Percentiles rank a stretch among this genome's conserved stretches.
These are phyloP conservation scores for Russula sp. DNA, from an alignment of 768 basidiomycete species.

Conservation along the genomic window DNA sequence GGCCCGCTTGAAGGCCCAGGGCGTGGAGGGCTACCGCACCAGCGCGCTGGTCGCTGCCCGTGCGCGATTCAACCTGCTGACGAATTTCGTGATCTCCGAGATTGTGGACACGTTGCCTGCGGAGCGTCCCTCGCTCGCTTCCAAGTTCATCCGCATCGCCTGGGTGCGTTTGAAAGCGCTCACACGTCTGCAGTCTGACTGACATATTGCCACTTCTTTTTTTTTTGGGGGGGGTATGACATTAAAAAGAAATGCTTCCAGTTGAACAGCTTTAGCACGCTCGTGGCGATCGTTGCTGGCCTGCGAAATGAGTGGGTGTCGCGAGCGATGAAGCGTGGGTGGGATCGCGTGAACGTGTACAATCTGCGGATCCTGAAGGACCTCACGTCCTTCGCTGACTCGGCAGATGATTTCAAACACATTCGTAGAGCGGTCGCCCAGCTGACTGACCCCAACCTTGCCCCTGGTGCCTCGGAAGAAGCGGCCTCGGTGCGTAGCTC, in stretches of 20 bases:
- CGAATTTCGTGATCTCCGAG: constrained; percentile 75
- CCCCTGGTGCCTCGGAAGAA: constrained; percentile 46
- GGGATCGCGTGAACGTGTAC: constrained; percentile 59
- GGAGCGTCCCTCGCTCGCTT: constrained; percentile 57
- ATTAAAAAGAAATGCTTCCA: constrained; percentile 73
- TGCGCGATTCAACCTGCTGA: constrained; percentile 78
- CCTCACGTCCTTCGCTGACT: constrained; percentile 57
- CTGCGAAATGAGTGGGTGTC: constrained; percentile 63
- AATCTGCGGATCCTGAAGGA: constrained; percentile 70
- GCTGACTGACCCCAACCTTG: constrained; percentile 58
- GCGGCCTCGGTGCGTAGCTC: constrained; percentile 33
- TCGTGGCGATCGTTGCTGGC: constrained; percentile 75
- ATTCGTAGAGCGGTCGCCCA: constrained; percentile 59
- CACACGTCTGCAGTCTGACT: neutral
- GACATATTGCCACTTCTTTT: neutral
- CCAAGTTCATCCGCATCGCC: constrained; percentile 80
- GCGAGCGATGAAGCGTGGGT: constrained; percentile 54
- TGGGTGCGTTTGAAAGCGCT: constrained; percentile 49
- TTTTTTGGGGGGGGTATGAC: too few species aligned
- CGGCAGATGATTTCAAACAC: constrained; percentile 63
- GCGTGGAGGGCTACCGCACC: constrained; percentile 50
- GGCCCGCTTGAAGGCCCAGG: constrained; percentile 58
- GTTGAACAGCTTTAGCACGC: constrained; percentile 67
- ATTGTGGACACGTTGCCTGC: constrained; percentile 64
- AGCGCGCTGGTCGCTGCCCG: constrained; percentile 68